A percentile compares a stretch with the other conserved stretches of the same genome.
Evolutionary conservation across 1,284 basidiomycete species (phyloP).

Genomic region (Marasmius fiardii): DNA sequence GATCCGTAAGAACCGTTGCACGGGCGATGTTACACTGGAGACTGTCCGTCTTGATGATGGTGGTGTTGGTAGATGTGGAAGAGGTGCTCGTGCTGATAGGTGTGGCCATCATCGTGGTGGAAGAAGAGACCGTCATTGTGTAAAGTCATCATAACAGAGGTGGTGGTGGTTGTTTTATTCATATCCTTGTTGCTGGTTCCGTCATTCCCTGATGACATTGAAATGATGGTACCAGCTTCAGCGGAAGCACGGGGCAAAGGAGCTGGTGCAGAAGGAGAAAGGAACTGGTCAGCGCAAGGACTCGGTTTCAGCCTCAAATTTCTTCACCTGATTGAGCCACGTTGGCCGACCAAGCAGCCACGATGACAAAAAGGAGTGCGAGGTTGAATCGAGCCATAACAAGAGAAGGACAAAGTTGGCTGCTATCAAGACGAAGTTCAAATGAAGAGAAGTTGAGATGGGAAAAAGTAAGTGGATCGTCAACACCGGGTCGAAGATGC

Average conservation of each 20-base stretch:
- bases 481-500: no score
- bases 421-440: no score
- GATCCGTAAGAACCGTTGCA: neutral
- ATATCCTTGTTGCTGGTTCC: no score
- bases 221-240: no score
- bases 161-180: no score
- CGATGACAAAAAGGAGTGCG: neutral
- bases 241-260: no score
- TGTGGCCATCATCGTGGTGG: neutral
- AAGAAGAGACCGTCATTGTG: neutral
- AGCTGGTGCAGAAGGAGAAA: neutral
- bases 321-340: neutral
- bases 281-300: neutral
- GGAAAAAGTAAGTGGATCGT: no score
- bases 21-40: constrained; percentile 1
- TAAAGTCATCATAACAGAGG: no score
- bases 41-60: neutral
- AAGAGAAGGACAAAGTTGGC: neutral
- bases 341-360: neutral
- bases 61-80: neutral
- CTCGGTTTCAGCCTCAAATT: neutral
- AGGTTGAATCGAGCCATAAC: neutral
- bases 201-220: no score
- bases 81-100: neutral
- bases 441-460: no score